Percentiles rank a stretch among this genome's conserved stretches.
phyloP scores from a whole-genome alignment of 495 filamentous ascomycete genomes.

The Xeromyces bisporus region DNA sequence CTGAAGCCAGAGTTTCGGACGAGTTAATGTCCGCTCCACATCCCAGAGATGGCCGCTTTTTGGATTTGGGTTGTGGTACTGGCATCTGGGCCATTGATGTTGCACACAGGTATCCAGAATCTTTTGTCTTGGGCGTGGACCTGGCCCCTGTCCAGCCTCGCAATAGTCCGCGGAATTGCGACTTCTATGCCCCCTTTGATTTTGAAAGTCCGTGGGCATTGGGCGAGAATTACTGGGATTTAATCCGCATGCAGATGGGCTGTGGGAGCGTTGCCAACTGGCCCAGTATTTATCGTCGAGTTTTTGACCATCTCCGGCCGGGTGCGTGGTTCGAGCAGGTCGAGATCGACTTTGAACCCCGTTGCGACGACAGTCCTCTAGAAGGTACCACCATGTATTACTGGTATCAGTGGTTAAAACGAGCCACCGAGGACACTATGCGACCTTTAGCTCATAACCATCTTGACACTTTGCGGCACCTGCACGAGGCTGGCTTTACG shows the following conservation, averaged over 20 bases:
- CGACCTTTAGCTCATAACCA: conserved; percentile 53
- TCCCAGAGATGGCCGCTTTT: conserved; percentile 34
- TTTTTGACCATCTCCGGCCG: conserved; percentile 66
- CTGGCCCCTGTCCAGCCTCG: conserved; percentile 66
- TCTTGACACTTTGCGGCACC: conserved; percentile 38
- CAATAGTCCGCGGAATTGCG: conserved; percentile 52
- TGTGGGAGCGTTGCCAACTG: conserved; percentile 66
- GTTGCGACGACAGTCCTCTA: conserved; percentile 53
- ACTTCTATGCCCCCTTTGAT: conserved; percentile 51
- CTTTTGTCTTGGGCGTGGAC: conserved; percentile 58
- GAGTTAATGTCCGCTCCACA: conserved; percentile 36
- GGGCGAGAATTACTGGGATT: conserved; percentile 60
- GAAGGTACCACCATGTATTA: conserved; percentile 31
- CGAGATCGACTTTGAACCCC: conserved; percentile 78
- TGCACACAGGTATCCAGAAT: conserved; percentile 45
- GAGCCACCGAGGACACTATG: conserved; percentile 47
- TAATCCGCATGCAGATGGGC: conserved; percentile 75
- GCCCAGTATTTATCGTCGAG: conserved; percentile 53
- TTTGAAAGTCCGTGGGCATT: conserved; percentile 70
- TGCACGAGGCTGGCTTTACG: conserved; percentile 62
- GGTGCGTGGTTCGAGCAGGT: conserved; percentile 76
- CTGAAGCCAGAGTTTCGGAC: conserved; percentile 43
- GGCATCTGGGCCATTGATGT: conserved; percentile 88
- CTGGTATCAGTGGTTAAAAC: conserved; percentile 55
- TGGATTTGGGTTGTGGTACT: conserved; percentile 79